Conservation (phyloP, 2,329 filamentous ascomycete species). For the Cryoendolithus antarcticus region DNA sequence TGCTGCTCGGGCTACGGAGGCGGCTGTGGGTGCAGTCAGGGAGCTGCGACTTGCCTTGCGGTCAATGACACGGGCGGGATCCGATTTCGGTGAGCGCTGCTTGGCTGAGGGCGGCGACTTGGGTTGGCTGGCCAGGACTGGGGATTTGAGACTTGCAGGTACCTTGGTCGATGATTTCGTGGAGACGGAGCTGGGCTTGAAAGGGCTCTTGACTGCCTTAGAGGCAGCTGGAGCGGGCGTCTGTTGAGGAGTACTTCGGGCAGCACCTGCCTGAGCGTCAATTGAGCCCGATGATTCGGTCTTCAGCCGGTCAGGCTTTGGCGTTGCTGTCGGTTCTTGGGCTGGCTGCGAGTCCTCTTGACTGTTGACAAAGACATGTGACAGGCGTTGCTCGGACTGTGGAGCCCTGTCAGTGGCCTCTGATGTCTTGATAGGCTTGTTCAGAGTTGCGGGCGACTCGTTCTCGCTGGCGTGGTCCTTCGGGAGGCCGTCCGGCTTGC, state of each 20-base stretch:
- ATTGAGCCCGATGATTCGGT: too few relatives aligned
- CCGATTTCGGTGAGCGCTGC: conserved; percentile 4
- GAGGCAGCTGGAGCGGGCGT: conserved; percentile 1
- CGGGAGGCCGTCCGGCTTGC: too few relatives aligned
- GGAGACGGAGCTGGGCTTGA: conserved; percentile 10
- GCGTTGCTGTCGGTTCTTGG: too few relatives aligned
- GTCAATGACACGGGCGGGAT: conserved; percentile 3
- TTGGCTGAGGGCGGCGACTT: conserved; percentile 1
- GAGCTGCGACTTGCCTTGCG: conserved; percentile 21
- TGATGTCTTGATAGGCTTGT: conserved; percentile 26
- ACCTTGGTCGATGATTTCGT: conserved; percentile 10
- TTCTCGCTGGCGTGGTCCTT: conserved; percentile 8
- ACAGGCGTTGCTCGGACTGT: too few relatives aligned
- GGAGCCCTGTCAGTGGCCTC: too few relatives aligned
- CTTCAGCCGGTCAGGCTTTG: too few relatives aligned
- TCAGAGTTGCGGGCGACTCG: conserved; percentile 27
- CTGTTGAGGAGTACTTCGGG: conserved; percentile 1
- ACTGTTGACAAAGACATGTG: too few relatives aligned
- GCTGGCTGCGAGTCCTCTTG: too few relatives aligned
- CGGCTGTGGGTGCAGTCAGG: conserved; percentile 22
- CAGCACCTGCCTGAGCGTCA: too few relatives aligned
- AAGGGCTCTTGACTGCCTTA: background rate
- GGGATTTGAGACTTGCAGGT: conserved; percentile 7
- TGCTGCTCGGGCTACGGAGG: conserved; percentile 17
- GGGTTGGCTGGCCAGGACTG: conserved; percentile 1